Base-by-base conservation (phyloP, 306 rosid species). In the Fagus sylvatica region DNA sequence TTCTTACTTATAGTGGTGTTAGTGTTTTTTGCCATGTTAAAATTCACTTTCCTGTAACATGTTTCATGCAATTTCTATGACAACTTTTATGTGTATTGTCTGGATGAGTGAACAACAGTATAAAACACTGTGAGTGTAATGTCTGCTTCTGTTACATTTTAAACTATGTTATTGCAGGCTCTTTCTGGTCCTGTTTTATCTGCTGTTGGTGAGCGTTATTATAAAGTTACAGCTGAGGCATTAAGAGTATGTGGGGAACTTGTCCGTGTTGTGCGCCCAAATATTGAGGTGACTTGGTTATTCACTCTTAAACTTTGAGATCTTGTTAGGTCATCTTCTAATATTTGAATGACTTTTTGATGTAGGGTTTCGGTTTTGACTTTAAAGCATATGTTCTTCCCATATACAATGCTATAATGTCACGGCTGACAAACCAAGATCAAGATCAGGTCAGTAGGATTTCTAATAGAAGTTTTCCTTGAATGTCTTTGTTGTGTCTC, bases 161-260 rank as follows among this genome's bases (percentile, higher is more conserved):
- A 56, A 5, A 28, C 43, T 62, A 72, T 72, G 48, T 78, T 40
- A 34, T 78, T 77, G 77, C 85, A 96, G 99, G 97, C 90, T 82
- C 97, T 96, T 84, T 96, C 99, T 78, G 88, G 90, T 80, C 99
- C 99, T 76, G 96, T 96, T 85, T 82, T 96, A 73, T 90, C 98
- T 69, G 98, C 99, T 78, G 94, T 96, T 69, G 96, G 93, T 76
- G 99, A 96, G 91, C 98, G 99, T 34, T 96, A 96, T 84, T 96
- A 96, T 86, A 96, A 96, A 90, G 99, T 96, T 80, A 93, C 99
- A 33, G 99, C 99, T 59, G 99, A 96, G 87, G 99, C 99, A 46
- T 87, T 96, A 76, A 90, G 98, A 82, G 99, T 93, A 60, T 96
- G 99, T 73, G 99, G 98, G 77, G 96, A 91, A 79, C 98, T 96